phyloP scores from a whole-genome alignment of 148 eudicot species.

The Diospyros kaki region DNA sequence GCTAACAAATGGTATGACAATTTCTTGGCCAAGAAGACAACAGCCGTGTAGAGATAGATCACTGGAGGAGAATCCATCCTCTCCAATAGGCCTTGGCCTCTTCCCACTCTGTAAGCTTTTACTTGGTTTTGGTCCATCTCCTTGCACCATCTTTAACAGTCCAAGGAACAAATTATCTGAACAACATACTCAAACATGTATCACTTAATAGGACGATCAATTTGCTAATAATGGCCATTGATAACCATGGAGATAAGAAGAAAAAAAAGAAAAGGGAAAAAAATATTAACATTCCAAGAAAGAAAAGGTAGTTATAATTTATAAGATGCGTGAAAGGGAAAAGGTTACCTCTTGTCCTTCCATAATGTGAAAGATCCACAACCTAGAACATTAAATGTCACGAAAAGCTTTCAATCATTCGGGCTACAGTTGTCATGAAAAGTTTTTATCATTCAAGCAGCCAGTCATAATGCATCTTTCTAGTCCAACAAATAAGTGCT shows the following conservation, averaged over 20 bases:
- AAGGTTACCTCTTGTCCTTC: constrained; percentile 59
- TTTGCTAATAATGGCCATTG: not conserved
- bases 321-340: constrained; percentile 1
- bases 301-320: not conserved
- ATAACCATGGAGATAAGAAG: not conserved
- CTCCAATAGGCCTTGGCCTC: no score
- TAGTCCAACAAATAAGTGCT: not conserved
- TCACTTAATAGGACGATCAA: not conserved
- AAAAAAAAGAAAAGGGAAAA: not conserved
- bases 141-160: not conserved
- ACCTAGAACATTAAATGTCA: constrained; percentile 31
- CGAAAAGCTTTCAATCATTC: not conserved
- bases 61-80: no score
- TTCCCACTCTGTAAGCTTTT: not conserved
- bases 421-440: not conserved
- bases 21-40: no score
- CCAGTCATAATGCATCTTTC: not conserved
- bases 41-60: no score
- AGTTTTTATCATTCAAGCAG: not conserved
- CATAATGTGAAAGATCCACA: constrained; percentile 66
- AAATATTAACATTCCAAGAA: not conserved
- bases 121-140: not conserved
- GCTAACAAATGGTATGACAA: no score
- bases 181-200: not conserved
- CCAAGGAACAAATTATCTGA: not conserved